Evolutionary conservation across 306 rosid species (phyloP), one percentile per base, ranked within the genome.

Genomic region (Cicer cuneatum): DNA sequence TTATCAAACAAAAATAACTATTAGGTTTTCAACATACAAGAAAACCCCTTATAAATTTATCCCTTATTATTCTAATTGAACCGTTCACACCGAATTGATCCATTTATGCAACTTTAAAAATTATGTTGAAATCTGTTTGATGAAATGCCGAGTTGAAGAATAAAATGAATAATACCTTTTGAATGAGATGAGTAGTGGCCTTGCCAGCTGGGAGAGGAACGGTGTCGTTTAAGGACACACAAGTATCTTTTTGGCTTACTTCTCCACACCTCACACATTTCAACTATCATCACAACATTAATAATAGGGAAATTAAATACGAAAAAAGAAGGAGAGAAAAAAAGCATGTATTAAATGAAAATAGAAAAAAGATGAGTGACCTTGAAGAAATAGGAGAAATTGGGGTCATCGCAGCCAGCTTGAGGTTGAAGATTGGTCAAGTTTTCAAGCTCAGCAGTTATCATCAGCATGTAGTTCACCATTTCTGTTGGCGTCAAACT

Each of bases 261-360:
- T 93, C 98, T 45, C 97, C 97, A 35, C 98, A 93, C 18, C 87
- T 87, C 41, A 86, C 96, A 53, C 98, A 93, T 84, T 87, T 91
- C 83, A 93, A 0, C 98, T 89, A 67, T 71, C 54, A 57, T 57
- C 15, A 33, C 0, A 13, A 8, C 8, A 21, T 11, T 38, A 7
- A 6, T 1, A 18, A 19, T 6, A 19, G 3, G 18, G 6, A 60
- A 35, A 43, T 51, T 41, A 51, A 41, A 47, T n/a, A 2, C 18
- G 8, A 6, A 19, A 19, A 14, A 14, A 41, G 5, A 58, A 24
- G 54, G 19, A 49, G 1, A 7, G 3, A 10, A 7, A 10, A 14
- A 45, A 43, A 35, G 41, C 42, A 35, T 0, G 29, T 12, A 56
- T 69, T 2, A 24, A 24, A 56, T 52, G 64, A 70, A 6, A 6